Evolutionary conservation across 768 basidiomycete genomes (phyloP), one percentile per base, ranked within the genome.

Genomic region (Ramaria sp.): DNA sequence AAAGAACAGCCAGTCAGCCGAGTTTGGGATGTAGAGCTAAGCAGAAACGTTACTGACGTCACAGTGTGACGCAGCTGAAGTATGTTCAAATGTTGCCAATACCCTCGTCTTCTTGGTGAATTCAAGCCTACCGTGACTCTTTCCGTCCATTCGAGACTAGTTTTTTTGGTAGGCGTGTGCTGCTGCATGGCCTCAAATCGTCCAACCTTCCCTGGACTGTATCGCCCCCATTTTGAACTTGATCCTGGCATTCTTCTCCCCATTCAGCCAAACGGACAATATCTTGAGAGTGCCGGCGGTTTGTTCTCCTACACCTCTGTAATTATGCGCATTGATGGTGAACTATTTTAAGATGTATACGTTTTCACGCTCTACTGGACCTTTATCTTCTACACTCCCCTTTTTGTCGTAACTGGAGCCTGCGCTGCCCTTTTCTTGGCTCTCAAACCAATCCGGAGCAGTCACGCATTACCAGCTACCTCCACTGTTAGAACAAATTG

Each of bases 331-430:
- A 57, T 34, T 37, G n/a, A 47, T 12, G 20, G 22, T 10, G 9
- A 27, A 30, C 19, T 9, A 17, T 1, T 54, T 27, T 37, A 5
- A 57, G 55, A 57, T 38, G 20, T 57, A 15, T 57, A 48, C 34
- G 27, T 48, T 3, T 57, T 57, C 27, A 57, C 55, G 20, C 55
- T 57, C 19, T 57, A 57, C 24, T 57, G 55, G 55, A 57, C 34
- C n/a, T 24, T 57, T 45, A 57, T 57, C 37, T 31, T 57, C 24
- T 50, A 57, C 22, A 30, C 47, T 5, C 55, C 55, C 17, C 45
- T 57, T 17, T 57, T 49, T 37, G 9, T 57, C 13, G 12, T 49
- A 9, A 57, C 55, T 30, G 55, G 55, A 20, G 19, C 31, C 17
- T 57, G 55, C 37, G 55, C 55, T 2, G 22, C 55, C 12, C 45